Base-by-base conservation (phyloP, 257 asterid species). In the Nicotiana otophora region DNA sequence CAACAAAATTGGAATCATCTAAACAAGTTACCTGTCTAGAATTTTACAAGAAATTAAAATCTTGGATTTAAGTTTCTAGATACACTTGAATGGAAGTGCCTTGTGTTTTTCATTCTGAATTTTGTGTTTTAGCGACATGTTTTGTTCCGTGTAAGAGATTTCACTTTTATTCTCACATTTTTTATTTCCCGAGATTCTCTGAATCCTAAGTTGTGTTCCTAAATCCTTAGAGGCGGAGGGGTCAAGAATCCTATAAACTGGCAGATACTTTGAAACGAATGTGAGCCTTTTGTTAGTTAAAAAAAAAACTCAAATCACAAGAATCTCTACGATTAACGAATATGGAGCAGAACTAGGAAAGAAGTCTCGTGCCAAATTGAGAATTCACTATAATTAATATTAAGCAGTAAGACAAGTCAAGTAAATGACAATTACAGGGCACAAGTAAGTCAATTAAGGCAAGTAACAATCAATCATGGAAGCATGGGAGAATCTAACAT, bases 1-100 rank as follows among this genome's bases (percentile, higher is more conserved):
- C 5, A 91, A 91, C 90, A 91, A 91, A 77, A 91, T 91, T 6
- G 91, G 91, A 42, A 91, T 91, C 16, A 89, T 91, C 89, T 88
- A 91, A 89, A 75, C 69, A 8, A 42, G 64, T 20, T 5, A 6
- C 60, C 77, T 72, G 75, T 82, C 86, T 83, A 83, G 83, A 12
- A 64, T 80, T 69, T 55, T 81, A 19, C 3, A 74, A 82, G 68
- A 55, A 53, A 33, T 84, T 87, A 83, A 75, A 36, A 67, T 48
- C 30, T 30, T 31, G 53, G 42, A 31, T 75, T 53, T 28, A 30
- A 78, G 58, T 36, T 33, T 74, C 23, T 26, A 5, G 42, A 26
- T 48, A 74, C 62, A 48, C 42, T 74, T 74, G 0, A 14, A 48
- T 26, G 26, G 42, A 74, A 74, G 80, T 74, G 80, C 80, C 80